These are phyloP conservation scores for Rhizopus delemar DNA, from an alignment of 371 early-diverging fungal species.

Conservation along the genomic window DNA sequence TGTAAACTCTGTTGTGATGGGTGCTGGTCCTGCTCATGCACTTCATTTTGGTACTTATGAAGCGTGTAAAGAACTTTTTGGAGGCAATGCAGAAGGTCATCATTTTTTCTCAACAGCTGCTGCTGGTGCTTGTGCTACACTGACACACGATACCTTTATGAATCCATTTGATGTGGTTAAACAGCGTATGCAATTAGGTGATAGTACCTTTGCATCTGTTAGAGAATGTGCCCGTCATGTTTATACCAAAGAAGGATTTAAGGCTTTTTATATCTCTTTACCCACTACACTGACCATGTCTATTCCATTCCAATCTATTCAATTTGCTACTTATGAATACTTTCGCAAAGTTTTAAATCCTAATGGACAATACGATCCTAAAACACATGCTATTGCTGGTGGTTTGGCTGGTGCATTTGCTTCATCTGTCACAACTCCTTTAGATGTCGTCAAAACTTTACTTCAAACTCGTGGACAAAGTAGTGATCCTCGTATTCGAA, in stretches of 20 bases:
- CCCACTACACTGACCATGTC: constrained; percentile 90
- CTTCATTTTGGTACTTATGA: constrained; percentile 93
- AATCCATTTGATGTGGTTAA: constrained; percentile 94
- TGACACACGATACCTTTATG: constrained; percentile 83
- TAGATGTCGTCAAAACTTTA: constrained; percentile 90
- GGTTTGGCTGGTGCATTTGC: constrained; percentile 88
- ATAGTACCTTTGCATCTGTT: constrained; percentile 61
- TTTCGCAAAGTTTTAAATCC: constrained; percentile 82
- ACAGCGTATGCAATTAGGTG: constrained; percentile 90
- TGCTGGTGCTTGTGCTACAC: constrained; percentile 87
- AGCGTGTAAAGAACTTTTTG: constrained; percentile 74
- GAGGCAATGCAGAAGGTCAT: constrained; percentile 54
- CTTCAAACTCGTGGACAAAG: constrained; percentile 84
- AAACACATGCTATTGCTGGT: constrained; percentile 80
- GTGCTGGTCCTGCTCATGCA: constrained; percentile 95
- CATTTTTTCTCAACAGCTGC: constrained; percentile 66
- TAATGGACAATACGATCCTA: constrained; percentile 72
- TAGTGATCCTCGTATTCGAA: constrained; percentile 64
- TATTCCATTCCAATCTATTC: constrained; percentile 89
- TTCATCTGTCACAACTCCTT: constrained; percentile 81
- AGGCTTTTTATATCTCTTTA: constrained; percentile 88
- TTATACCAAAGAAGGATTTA: constrained; percentile 72
- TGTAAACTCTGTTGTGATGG: constrained; percentile 82
- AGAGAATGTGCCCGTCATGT: constrained; percentile 68
- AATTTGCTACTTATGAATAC: constrained; percentile 89